Percentiles rank a stretch among this genome's conserved stretches.
These are phyloP conservation scores for Vigna mungo DNA, from an alignment of 306 rosid genomes.

Conservation along the genomic window DNA sequence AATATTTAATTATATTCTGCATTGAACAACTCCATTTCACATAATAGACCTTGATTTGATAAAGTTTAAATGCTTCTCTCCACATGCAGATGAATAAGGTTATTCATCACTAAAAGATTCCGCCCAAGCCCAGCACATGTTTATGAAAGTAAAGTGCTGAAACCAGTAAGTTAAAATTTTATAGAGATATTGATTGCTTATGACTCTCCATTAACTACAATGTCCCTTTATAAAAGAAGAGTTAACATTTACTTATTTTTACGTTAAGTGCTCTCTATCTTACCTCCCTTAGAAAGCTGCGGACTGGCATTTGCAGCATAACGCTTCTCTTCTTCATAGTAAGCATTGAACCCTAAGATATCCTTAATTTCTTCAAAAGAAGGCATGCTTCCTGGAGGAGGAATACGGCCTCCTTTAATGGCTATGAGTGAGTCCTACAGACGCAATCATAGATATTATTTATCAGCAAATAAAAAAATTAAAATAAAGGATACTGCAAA, in stretches of 20 bases:
- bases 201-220: slow-evolving; percentile 29
- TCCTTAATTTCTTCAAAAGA: slow-evolving; percentile 91
- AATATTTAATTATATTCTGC: slow-evolving; percentile 22
- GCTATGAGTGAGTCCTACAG: slow-evolving; percentile 85
- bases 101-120: slow-evolving; percentile 30
- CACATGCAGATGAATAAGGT: slow-evolving; percentile 19
- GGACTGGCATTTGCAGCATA: slow-evolving; percentile 61
- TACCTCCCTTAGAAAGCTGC: slow-evolving; percentile 67
- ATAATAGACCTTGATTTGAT: neutral
- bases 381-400: slow-evolving; percentile 97
- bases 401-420: slow-evolving; percentile 89
- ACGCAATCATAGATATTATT: slow-evolving; percentile 33
- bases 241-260: slow-evolving; percentile 4
- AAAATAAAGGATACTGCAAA: neutral
- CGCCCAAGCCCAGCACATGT: neutral
- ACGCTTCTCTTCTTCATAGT: slow-evolving; percentile 93
- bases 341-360: slow-evolving; percentile 81
- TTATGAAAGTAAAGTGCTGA: slow-evolving; percentile 22
- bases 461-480: slow-evolving; percentile 12
- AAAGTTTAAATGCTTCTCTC: slow-evolving; percentile 18
- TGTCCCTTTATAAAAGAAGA: slow-evolving; percentile 6
- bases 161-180: slow-evolving; percentile 12
- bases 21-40: slow-evolving; percentile 25
- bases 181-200: neutral
- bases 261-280: slow-evolving; percentile 39